Percentiles rank a stretch among this genome's conserved stretches.
Evolutionary conservation across 2,329 filamentous ascomycete species (phyloP).

Genomic region (Penicillium concentricum): DNA sequence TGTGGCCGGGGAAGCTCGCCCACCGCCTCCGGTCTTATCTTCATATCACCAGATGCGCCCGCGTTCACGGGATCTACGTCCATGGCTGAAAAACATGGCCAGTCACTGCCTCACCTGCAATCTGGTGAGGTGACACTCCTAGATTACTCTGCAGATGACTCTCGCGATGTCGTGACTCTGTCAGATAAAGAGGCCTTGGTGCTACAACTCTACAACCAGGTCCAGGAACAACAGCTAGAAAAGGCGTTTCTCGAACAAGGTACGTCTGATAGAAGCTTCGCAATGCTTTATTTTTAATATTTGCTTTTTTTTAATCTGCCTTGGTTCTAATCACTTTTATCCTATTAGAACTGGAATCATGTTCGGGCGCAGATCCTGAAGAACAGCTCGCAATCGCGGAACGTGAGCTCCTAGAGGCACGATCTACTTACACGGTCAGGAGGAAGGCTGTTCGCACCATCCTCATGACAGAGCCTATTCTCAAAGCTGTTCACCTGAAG

Average conservation of each 20-base stretch:
- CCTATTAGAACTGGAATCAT: slow-evolving; percentile 33
- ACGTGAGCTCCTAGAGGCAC: slow-evolving; percentile 66
- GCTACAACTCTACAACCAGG: slow-evolving; percentile 67
- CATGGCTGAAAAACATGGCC: slow-evolving; percentile 38
- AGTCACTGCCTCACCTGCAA: slow-evolving; percentile 33
- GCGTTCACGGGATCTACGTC: slow-evolving; percentile 28
- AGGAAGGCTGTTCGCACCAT: slow-evolving; percentile 68
- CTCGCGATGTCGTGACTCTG: slow-evolving; percentile 54
- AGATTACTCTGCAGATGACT: slow-evolving; percentile 45
- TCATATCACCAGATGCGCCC: slow-evolving; percentile 32
- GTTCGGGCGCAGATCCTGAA: slow-evolving; percentile 53
- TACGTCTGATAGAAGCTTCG: slow-evolving; percentile 17
- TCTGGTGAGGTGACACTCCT: slow-evolving; percentile 36
- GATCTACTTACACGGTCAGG: slow-evolving; percentile 67
- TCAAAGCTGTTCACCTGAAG: slow-evolving; percentile 73
- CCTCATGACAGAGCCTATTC: slow-evolving; percentile 69
- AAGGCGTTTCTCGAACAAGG: slow-evolving; percentile 61
- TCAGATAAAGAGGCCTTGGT: slow-evolving; percentile 66
- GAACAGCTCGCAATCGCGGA: slow-evolving; percentile 56
- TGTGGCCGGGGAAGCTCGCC: slow-evolving; percentile 14
- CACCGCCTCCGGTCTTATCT: slow-evolving; percentile 22
- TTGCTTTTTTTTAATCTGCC: background rate
- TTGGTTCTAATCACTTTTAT: slow-evolving; percentile 1
- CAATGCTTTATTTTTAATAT: background rate
- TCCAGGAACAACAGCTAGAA: slow-evolving; percentile 71